A percentile compares a stretch with the other conserved stretches of the same genome.
Evolutionary conservation across 1,139 yeast species (phyloP).

Genomic region (Suhomyces guaymorum): DNA sequence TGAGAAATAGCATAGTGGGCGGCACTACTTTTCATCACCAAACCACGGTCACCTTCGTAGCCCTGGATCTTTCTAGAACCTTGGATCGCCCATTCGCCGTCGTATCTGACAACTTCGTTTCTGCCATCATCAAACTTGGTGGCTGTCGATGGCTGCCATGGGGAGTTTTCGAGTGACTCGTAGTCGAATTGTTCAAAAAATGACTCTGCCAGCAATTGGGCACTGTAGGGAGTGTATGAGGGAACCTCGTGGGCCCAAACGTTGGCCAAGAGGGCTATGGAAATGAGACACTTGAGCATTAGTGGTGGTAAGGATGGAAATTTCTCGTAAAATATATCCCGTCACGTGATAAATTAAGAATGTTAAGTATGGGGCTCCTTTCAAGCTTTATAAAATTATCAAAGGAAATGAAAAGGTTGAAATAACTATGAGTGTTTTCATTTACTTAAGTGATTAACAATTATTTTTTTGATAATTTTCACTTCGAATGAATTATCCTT

Average conservation of each 20-base stretch:
- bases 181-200: constrained; percentile 70
- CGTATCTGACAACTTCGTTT: constrained; percentile 55
- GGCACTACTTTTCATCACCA: constrained; percentile 73
- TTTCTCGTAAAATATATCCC: too few species aligned
- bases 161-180: constrained; percentile 37
- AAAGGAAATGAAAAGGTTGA: too few species aligned
- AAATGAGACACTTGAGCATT: constrained; percentile 5
- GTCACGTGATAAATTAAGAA: too few species aligned
- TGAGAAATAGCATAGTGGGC: constrained; percentile 79
- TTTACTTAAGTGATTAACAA: too few species aligned
- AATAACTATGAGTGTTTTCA: too few species aligned
- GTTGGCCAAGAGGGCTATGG: constrained; percentile 2
- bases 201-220: constrained; percentile 36
- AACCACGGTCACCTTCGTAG: constrained; percentile 63
- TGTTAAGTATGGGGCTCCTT: too few species aligned
- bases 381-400: too few species aligned
- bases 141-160: constrained; percentile 68
- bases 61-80: constrained; percentile 55
- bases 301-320: neutral
- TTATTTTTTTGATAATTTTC: too few species aligned
- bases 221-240: constrained; percentile 3
- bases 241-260: constrained; percentile 4
- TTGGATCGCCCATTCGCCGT: constrained; percentile 75
- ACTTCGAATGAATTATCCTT: too few species aligned
- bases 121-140: constrained; percentile 33